Base-by-base conservation (phyloP, 2,329 filamentous ascomycete genomes). In the Leptographium galeiforme region DNA sequence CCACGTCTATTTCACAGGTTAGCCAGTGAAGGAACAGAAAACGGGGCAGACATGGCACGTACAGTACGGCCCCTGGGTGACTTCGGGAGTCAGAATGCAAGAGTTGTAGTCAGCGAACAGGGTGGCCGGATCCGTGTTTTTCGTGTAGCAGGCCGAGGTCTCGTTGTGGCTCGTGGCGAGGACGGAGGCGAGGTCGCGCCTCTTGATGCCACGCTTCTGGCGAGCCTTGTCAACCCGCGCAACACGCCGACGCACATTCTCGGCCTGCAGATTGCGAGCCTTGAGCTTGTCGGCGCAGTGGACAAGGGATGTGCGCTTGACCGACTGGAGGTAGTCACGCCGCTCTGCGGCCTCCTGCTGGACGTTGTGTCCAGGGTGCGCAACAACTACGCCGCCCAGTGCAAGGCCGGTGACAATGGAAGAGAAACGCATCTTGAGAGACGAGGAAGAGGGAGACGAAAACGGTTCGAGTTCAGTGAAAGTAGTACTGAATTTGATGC, bases 41-140 rank as follows among this genome's bases (percentile, higher is more conserved):
- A 45, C n/a, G n/a, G n/a, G 38, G 6, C 4, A 6, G 11, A 30
- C 6, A 12, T 6, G 16, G n/a, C 34, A 41, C 40, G 30, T 33
- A 54, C 48, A 79, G 66, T 78, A 79, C 19, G 76, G 76, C 0
- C 76, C 76, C 61, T 77, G 67, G 4, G 71, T 77, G 19, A 72
- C 70, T 60, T 78, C 75, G 0, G 75, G 74, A n/a, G 68, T 72
- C 33, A 79, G 65, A 32, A 77, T 64, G 57, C 75, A 78, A 18
- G 71, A 70, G 45, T 63, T 67, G 60, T 72, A 70, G 53, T 64
- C 65, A 2, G 66, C 63, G 54, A 75, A 75, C 33, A 75, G 62
- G 55, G 57, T 66, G 44, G 60, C 56, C 11, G 63, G 60, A 18
- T 65, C 60, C 14, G 69, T 71, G 52, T 61, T 56, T 6, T 57